Conservation (phyloP, 305 asterid species). For the Euphrasia arctica region DNA sequence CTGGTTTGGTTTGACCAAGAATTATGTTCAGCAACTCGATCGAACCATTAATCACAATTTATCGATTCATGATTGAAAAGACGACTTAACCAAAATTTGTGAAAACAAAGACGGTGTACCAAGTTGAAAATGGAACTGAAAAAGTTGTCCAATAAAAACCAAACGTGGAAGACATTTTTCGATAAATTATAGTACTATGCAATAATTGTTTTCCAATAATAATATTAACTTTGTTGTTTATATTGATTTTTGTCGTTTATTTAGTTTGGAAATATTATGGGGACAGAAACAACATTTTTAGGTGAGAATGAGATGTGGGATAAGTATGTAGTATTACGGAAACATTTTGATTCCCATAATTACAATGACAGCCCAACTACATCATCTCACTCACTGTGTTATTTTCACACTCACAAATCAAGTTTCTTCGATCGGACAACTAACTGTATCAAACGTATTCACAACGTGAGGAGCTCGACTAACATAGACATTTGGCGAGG, state of each 20-base stretch:
- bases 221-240: neutral
- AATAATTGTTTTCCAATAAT: constrained; percentile 1
- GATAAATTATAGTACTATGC: constrained; percentile 1
- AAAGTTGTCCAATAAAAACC: constrained; percentile 12
- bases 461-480: neutral
- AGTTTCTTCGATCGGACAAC: neutral
- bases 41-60: no score
- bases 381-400: neutral
- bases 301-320: constrained; percentile 8
- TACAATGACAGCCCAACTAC: constrained; percentile 19
- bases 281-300: constrained; percentile 5
- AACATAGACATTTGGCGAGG: neutral
- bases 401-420: no score
- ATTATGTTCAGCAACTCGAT: no score
- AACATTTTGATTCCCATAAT: constrained; percentile 10
- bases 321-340: neutral
- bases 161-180: constrained; percentile 25
- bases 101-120: neutral
- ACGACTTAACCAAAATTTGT: no score
- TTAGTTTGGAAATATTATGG: constrained; percentile 19
- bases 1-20: no score
- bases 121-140: neutral
- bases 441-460: neutral
- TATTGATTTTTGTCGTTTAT: constrained; percentile 22
- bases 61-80: no score